Conservation (phyloP, 805 yeast genomes). For the Candida saitoana region DNA sequence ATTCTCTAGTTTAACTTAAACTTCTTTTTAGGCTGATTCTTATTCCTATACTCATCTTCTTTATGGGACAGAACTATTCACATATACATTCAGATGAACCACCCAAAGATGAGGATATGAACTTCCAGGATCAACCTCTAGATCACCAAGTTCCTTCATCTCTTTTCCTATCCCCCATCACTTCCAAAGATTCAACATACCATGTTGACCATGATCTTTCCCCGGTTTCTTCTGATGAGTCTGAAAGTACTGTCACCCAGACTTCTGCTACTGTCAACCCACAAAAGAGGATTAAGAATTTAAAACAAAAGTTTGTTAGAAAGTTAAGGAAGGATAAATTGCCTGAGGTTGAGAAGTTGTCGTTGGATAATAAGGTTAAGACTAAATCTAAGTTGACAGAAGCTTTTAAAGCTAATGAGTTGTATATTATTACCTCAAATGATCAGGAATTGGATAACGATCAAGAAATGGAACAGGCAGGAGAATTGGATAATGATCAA, state of each 20-base stretch:
- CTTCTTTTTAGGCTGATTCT: too few species aligned
- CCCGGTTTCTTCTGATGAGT: conserved; percentile 1
- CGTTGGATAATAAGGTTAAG: neutral
- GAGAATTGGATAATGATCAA: too few species aligned
- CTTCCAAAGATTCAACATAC: conserved; percentile 21
- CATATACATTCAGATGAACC: neutral
- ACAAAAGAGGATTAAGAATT: conserved; percentile 1
- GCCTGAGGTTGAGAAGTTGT: neutral
- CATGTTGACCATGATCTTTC: conserved; percentile 7
- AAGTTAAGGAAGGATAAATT: conserved; percentile 2
- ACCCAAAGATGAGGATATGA: neutral
- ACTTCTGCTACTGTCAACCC: neutral
- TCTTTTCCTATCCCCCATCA: conserved; percentile 22
- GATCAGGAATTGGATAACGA: neutral
- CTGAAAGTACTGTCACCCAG: conserved; percentile 1
- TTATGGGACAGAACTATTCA: neutral
- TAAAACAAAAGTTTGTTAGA: neutral
- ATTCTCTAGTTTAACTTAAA: too few species aligned
- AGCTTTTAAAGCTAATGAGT: neutral
- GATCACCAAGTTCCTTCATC: conserved; percentile 12
- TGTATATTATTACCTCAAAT: conserved; percentile 2
- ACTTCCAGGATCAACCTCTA: neutral
- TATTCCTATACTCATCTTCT: too few species aligned
- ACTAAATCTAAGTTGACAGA: neutral
- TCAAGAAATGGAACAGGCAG: neutral